These are phyloP conservation scores for Paralagenidium karlingii DNA, from an alignment of 352 stramenopile genomes.

Conservation along the genomic window DNA sequence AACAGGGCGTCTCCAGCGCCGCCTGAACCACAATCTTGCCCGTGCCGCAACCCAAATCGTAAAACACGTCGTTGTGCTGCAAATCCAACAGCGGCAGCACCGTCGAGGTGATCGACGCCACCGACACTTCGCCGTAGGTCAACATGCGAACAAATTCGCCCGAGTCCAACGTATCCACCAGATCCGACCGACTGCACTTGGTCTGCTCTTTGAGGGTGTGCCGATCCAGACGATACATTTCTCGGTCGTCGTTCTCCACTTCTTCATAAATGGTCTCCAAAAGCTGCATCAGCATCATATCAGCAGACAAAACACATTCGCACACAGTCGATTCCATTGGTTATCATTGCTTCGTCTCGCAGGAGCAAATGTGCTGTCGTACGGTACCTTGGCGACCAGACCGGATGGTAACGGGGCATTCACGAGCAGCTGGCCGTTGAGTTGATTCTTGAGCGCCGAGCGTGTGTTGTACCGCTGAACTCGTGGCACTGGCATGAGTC, in stretches of 20 bases:
- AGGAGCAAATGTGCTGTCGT: too few species aligned
- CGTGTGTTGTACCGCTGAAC: too few species aligned
- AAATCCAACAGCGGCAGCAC: constrained; percentile 59
- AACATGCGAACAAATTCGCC: constrained; percentile 60
- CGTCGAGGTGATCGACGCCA: constrained; percentile 41
- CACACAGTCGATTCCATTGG: too few species aligned
- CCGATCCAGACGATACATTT: constrained; percentile 58
- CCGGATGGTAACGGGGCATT: too few species aligned
- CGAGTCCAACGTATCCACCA: constrained; percentile 52
- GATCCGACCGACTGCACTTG: constrained; percentile 37
- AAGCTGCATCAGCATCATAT: too few species aligned
- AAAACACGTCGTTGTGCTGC: constrained; percentile 60
- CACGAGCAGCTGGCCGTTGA: too few species aligned
- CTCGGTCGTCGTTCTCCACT: constrained; percentile 62
- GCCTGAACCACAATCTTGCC: constrained; percentile 72
- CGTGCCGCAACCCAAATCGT: constrained; percentile 69
- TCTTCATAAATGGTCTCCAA: constrained; percentile 51
- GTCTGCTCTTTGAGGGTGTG: constrained; percentile 55
- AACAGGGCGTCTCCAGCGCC: constrained; percentile 52
- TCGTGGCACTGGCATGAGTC: too few species aligned
- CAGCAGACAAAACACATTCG: too few species aligned
- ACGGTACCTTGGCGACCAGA: too few species aligned
- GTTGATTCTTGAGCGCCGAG: too few species aligned
- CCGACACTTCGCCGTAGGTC: constrained; percentile 72
- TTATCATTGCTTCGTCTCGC: too few species aligned